Base-by-base conservation (phyloP, 2,329 filamentous ascomycete species). In the Aschersonia sp. region DNA sequence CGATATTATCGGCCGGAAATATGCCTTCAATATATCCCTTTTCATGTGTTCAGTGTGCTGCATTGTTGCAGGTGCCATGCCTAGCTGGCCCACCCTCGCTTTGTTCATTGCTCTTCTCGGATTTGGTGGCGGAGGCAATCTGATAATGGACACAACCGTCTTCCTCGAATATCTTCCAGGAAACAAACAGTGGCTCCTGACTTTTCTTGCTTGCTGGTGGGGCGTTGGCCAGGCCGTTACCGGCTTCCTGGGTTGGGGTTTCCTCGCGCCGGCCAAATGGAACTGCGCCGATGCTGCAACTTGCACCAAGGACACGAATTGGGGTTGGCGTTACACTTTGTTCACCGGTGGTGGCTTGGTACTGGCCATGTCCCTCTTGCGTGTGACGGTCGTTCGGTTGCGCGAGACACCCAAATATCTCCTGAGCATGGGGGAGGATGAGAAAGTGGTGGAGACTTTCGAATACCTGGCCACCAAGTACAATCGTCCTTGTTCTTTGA, bases 11-110 rank as follows among this genome's bases (percentile, higher is more conserved):
- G 82, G 81, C 5, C 71, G 82, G 42, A 75, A 76, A 52, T 77
- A 76, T 53, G 81, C 82, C 5, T 87, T 86, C 65, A 85, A 85
- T 55, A 63, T 76, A 29, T 79, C 77, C 2, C 67, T 85, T 9
- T 71, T 85, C 55, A 68, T 84, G 49, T 80, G 75, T 56, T 74
- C 76, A 4, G 58, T 77, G n/a, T 56, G 56, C 53, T 68, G 66
- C 32, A 76, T 85, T 47, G 65, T 83, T 1, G 82, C 81, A 1
- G 84, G 82, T 4, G 78, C 75, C 1, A 72, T 77, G 50, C 82
- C 83, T 2, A 83, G 71, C 52, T 88, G 81, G 79, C 64, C 73
- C 2, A 72, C 75, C 0, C 68, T 86, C 10, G 79, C 76, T 0
- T 60, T 82, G 29, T 84, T 85, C 56, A 71, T 82, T 32, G 73